Percentiles rank a stretch among this genome's conserved stretches.
phyloP scores from a whole-genome alignment of 2,329 filamentous ascomycete species.

The Sclerotinia borealis region DNA sequence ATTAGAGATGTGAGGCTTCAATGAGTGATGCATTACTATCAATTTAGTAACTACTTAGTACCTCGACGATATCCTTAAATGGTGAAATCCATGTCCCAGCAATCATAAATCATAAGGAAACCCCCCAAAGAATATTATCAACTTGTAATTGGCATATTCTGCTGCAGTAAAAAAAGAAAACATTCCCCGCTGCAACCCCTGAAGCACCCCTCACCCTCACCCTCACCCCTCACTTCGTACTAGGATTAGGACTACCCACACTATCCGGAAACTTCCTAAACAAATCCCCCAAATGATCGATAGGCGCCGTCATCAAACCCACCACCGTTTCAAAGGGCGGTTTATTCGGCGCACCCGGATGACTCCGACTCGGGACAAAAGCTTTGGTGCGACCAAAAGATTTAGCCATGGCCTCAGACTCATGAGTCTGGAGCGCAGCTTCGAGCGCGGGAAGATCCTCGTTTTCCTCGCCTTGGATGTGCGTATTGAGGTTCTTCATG shows the following conservation, averaged over 20 bases:
- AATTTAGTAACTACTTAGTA: too few species aligned
- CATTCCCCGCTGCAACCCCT: too few species aligned
- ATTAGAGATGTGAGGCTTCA: too few species aligned
- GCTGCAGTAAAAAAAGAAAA: too few species aligned
- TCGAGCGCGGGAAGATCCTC: slow-evolving; percentile 46
- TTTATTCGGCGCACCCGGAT: slow-evolving; percentile 26
- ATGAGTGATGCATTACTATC: too few species aligned
- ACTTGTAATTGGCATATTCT: too few species aligned
- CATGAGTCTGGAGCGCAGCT: slow-evolving; percentile 32
- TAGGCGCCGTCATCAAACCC: slow-evolving; percentile 48
- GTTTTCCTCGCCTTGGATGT: slow-evolving; percentile 47
- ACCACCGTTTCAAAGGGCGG: slow-evolving; percentile 51
- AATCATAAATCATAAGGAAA: too few species aligned
- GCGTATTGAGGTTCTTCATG: slow-evolving; percentile 39
- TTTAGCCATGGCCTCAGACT: slow-evolving; percentile 36
- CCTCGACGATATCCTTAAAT: too few species aligned
- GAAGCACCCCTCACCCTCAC: not conserved
- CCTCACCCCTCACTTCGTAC: slow-evolving; percentile 2
- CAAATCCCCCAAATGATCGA: slow-evolving; percentile 50
- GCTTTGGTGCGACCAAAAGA: slow-evolving; percentile 47
- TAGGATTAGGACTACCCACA: slow-evolving; percentile 19
- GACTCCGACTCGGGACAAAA: slow-evolving; percentile 41
- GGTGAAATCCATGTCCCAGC: too few species aligned
- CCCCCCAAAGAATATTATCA: too few species aligned
- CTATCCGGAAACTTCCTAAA: slow-evolving; percentile 48